phyloP scores from a whole-genome alignment of 768 basidiomycete genomes.

The Suillus ampliporus region DNA sequence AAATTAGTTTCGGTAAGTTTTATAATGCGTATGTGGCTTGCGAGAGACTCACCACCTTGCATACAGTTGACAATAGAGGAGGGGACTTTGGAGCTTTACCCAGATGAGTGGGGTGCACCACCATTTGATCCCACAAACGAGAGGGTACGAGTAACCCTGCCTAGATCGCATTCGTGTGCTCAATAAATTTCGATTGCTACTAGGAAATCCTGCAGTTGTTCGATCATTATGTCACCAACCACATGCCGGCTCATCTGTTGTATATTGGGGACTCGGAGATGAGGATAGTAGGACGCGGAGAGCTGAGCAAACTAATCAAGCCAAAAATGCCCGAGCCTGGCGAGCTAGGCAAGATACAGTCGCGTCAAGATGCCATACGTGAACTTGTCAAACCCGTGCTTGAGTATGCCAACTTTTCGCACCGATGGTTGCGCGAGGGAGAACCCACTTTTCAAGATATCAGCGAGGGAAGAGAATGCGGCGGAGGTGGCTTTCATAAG shows the following conservation, averaged over 20 bases:
- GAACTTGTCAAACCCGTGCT: slow-evolving; percentile 7
- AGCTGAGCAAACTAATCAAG: neutral
- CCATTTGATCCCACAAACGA: neutral
- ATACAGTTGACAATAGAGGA: neutral
- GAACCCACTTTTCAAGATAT: slow-evolving; percentile 32
- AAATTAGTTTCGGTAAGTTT: neutral
- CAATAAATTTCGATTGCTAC: neutral
- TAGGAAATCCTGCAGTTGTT: slow-evolving; percentile 2
- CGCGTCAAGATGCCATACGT: neutral
- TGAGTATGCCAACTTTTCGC: slow-evolving; percentile 32
- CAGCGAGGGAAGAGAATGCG: slow-evolving; percentile 11
- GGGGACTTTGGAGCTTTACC: neutral
- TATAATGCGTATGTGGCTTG: neutral
- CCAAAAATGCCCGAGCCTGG: neutral
- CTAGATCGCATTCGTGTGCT: neutral
- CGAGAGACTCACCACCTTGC: neutral
- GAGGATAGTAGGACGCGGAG: neutral
- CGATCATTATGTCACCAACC: neutral
- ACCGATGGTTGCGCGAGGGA: slow-evolving; percentile 25
- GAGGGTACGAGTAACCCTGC: neutral
- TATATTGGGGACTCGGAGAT: neutral
- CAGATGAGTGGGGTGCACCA: neutral
- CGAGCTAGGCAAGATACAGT: neutral
- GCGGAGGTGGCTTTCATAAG: neutral
- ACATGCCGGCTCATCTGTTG: neutral